A percentile compares a stretch with the other conserved stretches of the same genome.
phyloP scores from a whole-genome alignment of 2,329 filamentous ascomycete genomes.

The Pestalotiopsis sp. region DNA sequence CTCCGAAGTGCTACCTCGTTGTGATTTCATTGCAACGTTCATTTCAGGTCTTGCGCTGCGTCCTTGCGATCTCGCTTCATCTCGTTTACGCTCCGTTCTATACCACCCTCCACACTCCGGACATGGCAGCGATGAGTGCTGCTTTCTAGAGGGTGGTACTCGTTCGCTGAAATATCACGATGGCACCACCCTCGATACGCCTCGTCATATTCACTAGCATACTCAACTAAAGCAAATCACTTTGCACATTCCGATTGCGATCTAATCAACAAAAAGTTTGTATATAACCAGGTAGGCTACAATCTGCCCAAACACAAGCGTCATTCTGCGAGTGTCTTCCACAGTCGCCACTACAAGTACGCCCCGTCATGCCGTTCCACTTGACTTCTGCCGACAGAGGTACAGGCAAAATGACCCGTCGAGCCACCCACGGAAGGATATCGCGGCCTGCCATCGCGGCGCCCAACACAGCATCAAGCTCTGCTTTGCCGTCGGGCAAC shows the following conservation, averaged over 20 bases:
- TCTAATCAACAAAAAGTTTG: neutral
- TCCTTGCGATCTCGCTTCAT: neutral
- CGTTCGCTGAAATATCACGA: conserved; percentile 47
- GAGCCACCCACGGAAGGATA: conserved; percentile 29
- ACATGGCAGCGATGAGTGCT: conserved; percentile 47
- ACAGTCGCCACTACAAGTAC: conserved; percentile 13
- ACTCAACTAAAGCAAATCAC: conserved; percentile 7
- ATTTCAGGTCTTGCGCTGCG: neutral
- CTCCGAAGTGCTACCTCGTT: neutral
- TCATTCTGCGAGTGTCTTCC: neutral
- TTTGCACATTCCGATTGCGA: neutral
- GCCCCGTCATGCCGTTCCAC: conserved; percentile 4
- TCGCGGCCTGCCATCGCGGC: conserved; percentile 31
- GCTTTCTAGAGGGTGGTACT: conserved; percentile 58
- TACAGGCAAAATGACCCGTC: conserved; percentile 26
- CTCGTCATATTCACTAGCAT: conserved; percentile 30
- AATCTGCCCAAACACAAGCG: neutral
- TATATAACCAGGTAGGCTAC: conserved; percentile 13
- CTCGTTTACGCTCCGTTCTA: neutral
- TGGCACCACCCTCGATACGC: conserved; percentile 59
- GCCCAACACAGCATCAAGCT: conserved; percentile 36
- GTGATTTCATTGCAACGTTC: neutral
- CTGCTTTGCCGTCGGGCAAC: conserved; percentile 38
- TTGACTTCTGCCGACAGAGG: neutral
- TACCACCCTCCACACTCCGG: neutral